phyloP scores from a whole-genome alignment of 768 basidiomycete genomes.

The Fomitopsis pulvina region DNA sequence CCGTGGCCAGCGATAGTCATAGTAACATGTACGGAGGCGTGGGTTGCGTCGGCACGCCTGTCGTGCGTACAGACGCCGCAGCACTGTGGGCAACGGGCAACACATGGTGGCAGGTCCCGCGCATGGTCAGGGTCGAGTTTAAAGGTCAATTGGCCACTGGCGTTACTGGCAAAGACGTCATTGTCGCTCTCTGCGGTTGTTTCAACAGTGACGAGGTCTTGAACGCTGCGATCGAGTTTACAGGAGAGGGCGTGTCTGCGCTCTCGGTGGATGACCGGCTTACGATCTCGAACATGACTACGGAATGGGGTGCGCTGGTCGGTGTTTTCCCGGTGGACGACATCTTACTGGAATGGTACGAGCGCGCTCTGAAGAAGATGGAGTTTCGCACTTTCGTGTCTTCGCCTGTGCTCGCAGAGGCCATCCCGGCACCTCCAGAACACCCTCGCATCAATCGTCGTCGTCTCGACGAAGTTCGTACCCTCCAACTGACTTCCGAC shows the following conservation, averaged over 20 bases:
- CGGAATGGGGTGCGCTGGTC: constrained; percentile 97
- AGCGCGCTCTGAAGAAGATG: constrained; percentile 58
- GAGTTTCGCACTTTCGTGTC: constrained; percentile 74
- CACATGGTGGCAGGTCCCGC: constrained; percentile 99
- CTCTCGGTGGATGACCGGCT: constrained; percentile 87
- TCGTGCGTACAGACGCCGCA: constrained; percentile 92
- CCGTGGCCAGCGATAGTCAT: constrained; percentile 94
- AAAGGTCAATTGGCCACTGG: constrained; percentile 76
- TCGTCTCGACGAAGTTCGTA: constrained; percentile 61
- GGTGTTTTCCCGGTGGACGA: constrained; percentile 94
- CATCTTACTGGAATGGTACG: constrained; percentile 82
- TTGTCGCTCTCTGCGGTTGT: constrained; percentile 90
- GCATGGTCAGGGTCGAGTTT: constrained; percentile 93
- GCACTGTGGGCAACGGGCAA: constrained; percentile 97
- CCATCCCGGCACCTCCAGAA: constrained; percentile 65
- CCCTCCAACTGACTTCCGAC: constrained; percentile 58
- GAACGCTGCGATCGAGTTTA: constrained; percentile 95
- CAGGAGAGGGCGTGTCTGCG: constrained; percentile 76
- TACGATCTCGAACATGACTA: constrained; percentile 99
- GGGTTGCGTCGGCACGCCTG: constrained; percentile 94
- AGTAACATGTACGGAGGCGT: constrained; percentile 99
- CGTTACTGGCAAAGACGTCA: constrained; percentile 97
- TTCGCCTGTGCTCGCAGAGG: constrained; percentile 32
- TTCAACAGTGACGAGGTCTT: constrained; percentile 97
- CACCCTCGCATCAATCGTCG: constrained; percentile 83